Conservation (phyloP, 73 alveolate species). For the Paramecium tetraurelia region DNA sequence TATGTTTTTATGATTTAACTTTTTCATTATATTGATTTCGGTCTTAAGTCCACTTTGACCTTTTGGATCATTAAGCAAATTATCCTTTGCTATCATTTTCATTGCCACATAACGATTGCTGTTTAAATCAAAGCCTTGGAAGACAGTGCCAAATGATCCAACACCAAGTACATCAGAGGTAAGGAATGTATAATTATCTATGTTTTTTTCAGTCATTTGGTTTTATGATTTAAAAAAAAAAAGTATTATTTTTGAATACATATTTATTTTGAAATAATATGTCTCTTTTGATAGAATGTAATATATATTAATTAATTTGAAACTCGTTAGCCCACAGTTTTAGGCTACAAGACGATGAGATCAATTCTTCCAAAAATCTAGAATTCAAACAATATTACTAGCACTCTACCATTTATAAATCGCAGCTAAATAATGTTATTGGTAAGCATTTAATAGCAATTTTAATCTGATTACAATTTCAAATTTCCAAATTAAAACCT, state of each 20-base stretch:
- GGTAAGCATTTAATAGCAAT: not conserved
- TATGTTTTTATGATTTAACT: not conserved
- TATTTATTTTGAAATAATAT: not conserved
- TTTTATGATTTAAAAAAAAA: not conserved
- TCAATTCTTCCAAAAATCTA: not conserved
- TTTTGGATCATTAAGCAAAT: not conserved
- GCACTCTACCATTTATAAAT: not conserved
- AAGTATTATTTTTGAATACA: not conserved
- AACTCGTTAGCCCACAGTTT: not conserved
- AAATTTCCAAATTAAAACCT: not conserved
- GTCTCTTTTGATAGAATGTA: not conserved
- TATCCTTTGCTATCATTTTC: not conserved
- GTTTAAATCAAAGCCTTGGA: not conserved
- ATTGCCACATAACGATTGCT: not conserved
- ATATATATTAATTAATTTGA: not conserved
- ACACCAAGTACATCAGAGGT: not conserved
- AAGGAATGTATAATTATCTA: not conserved
- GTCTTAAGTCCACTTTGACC: not conserved
- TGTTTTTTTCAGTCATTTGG: not conserved
- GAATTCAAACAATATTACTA: too few species aligned
- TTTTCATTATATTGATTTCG: conserved; percentile 18
- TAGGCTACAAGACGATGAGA: not conserved
- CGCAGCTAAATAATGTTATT: not conserved
- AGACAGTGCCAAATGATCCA: conserved; percentile 24
- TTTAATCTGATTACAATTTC: not conserved